Percentiles rank a stretch among this genome's conserved stretches.
Evolutionary conservation across 306 rosid genomes (phyloP).

Genomic region (Arachis stenosperma): DNA sequence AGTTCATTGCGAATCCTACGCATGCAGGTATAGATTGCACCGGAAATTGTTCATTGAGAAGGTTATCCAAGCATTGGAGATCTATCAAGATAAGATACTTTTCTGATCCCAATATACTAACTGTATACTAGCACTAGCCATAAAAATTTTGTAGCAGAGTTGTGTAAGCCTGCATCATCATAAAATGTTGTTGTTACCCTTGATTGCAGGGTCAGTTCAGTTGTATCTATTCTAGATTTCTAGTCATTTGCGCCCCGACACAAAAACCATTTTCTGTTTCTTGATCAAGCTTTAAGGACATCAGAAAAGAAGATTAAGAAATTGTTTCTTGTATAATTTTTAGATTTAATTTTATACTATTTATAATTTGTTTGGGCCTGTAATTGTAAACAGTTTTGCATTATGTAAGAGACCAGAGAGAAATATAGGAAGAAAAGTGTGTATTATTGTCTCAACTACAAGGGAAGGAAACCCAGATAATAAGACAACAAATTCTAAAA

Average conservation of each 20-base stretch:
- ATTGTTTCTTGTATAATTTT: neutral
- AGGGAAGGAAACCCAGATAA: too few species aligned
- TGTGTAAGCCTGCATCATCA: neutral
- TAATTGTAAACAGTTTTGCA: too few species aligned
- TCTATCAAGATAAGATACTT: slow-evolving; percentile 75
- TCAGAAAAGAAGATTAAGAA: neutral
- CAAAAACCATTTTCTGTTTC: neutral
- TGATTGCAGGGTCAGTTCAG: slow-evolving; percentile 9
- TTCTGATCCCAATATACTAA: slow-evolving; percentile 49
- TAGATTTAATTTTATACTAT: neutral
- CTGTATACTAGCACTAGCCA: slow-evolving; percentile 27
- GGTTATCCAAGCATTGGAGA: slow-evolving; percentile 69
- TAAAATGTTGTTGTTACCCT: slow-evolving; percentile 12
- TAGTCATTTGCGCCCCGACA: neutral
- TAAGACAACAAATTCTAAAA: too few species aligned
- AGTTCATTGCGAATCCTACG: slow-evolving; percentile 30
- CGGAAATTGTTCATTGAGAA: slow-evolving; percentile 75
- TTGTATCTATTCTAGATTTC: slow-evolving; percentile 6
- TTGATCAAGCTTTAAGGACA: slow-evolving; percentile 2
- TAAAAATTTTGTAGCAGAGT: slow-evolving; percentile 43
- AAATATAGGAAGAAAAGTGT: too few species aligned
- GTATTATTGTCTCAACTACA: too few species aligned
- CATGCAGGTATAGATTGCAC: slow-evolving; percentile 84
- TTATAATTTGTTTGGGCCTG: neutral
- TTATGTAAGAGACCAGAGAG: too few species aligned